These are phyloP conservation scores for Phaeosphaeria sp. DNA, from an alignment of 2,329 filamentous ascomycete genomes.

Conservation along the genomic window DNA sequence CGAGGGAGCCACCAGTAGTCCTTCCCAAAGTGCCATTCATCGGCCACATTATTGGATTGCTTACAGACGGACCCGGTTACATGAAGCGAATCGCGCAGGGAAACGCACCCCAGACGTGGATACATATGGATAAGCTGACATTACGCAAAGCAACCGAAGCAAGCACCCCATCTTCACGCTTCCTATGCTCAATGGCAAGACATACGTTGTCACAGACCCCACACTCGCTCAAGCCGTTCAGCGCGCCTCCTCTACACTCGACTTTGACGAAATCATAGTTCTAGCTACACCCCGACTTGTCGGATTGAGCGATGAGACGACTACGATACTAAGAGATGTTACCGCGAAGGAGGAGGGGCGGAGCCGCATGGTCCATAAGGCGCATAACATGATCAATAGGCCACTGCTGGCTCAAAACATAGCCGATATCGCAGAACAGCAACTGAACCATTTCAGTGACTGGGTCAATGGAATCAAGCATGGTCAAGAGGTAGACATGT, in stretches of 20 bases:
- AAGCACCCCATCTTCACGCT: constrained; percentile 52
- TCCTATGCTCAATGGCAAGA: constrained; percentile 52
- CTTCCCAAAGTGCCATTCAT: constrained; percentile 53
- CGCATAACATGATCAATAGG: constrained; percentile 46
- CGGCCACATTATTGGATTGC: constrained; percentile 56
- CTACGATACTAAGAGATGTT: constrained; percentile 36
- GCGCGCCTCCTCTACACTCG: constrained; percentile 49
- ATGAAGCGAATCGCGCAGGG: constrained; percentile 14
- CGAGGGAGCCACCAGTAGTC: constrained; percentile 54
- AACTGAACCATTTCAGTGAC: constrained; percentile 45
- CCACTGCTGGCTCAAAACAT: constrained; percentile 39
- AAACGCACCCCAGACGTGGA: not conserved
- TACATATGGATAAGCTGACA: not conserved
- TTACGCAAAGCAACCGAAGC: constrained; percentile 17
- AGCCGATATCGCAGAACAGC: constrained; percentile 45
- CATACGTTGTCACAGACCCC: constrained; percentile 56
- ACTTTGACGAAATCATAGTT: constrained; percentile 53
- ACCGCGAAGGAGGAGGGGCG: constrained; percentile 35
- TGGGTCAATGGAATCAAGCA: constrained; percentile 23
- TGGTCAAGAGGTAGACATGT: constrained; percentile 47
- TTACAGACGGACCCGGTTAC: constrained; percentile 48
- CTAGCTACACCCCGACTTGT: constrained; percentile 51
- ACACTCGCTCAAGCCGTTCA: constrained; percentile 49
- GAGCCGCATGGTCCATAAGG: constrained; percentile 30
- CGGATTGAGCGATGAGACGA: constrained; percentile 38